These are phyloP conservation scores for Pythium sp. DNA, from an alignment of 352 stramenopile genomes.

Conservation along the genomic window DNA sequence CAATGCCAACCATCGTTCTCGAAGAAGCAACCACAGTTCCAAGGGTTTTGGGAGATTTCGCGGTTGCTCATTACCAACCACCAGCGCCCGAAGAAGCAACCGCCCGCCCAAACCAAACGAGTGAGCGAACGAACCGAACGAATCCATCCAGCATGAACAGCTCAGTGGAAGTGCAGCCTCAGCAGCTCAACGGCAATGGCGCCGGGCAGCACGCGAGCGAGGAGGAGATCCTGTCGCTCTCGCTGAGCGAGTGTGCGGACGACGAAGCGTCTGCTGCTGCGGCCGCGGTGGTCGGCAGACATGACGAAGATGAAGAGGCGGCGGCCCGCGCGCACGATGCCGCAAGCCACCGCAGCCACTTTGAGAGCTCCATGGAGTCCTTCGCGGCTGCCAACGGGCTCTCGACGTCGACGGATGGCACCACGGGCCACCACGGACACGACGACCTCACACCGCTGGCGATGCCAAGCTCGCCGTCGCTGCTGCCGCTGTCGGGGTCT, in stretches of 20 bases:
- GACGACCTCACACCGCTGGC: slow-evolving; percentile 33
- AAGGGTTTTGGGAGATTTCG: neutral
- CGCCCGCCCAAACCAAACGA: neutral
- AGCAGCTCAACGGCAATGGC: slow-evolving; percentile 3
- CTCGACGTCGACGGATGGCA: slow-evolving; percentile 8
- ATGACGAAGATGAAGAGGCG: neutral
- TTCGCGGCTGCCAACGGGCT: slow-evolving; percentile 18
- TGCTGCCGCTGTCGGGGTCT: slow-evolving; percentile 40
- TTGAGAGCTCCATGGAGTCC: slow-evolving; percentile 23
- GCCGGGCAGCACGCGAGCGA: slow-evolving; percentile 14
- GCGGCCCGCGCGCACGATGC: neutral
- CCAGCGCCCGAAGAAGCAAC: slow-evolving; percentile 16
- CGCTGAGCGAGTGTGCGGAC: slow-evolving; percentile 34
- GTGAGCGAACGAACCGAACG: neutral
- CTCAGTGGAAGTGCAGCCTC: neutral
- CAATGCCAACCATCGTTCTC: neutral
- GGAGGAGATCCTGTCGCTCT: slow-evolving; percentile 42
- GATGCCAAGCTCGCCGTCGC: slow-evolving; percentile 41
- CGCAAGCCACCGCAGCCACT: slow-evolving; percentile 9
- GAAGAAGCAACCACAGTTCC: neutral
- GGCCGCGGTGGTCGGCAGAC: neutral
- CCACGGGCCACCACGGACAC: slow-evolving; percentile 14
- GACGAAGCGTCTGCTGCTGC: slow-evolving; percentile 2
- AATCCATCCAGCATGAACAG: neutral
- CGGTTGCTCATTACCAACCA: slow-evolving; percentile 14